Percentiles rank a stretch among this genome's conserved stretches.
Evolutionary conservation across 2,329 filamentous ascomycete genomes (phyloP).

Genomic region (Phaeophleospora eucalypticola): DNA sequence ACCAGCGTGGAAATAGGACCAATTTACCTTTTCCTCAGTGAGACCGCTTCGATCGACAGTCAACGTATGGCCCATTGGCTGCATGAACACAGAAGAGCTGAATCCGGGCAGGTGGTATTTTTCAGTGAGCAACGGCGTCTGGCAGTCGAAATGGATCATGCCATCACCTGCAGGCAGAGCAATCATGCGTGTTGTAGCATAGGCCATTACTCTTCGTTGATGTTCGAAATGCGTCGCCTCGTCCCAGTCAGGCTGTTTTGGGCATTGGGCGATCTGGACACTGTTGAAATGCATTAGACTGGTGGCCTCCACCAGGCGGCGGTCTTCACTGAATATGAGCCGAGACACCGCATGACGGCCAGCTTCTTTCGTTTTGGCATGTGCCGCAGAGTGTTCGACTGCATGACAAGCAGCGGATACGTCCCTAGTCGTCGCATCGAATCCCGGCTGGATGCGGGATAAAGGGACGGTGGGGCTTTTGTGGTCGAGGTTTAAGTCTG

Average conservation of each 20-base stretch:
- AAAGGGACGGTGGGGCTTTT: not conserved
- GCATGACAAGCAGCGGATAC: constrained; percentile 71
- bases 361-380: constrained; percentile 76
- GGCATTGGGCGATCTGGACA: constrained; percentile 71
- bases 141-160: constrained; percentile 81
- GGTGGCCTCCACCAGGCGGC: constrained; percentile 80
- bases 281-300: constrained; percentile 81
- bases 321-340: constrained; percentile 85
- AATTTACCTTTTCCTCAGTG: constrained; percentile 93
- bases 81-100: constrained; percentile 86
- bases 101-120: constrained; percentile 87
- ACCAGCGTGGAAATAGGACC: constrained; percentile 97
- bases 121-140: constrained; percentile 85
- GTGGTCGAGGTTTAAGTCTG: constrained; percentile 60
- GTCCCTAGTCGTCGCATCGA: constrained; percentile 51
- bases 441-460: constrained; percentile 31
- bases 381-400: constrained; percentile 59
- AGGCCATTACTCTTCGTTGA: constrained; percentile 85
- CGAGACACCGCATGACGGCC: constrained; percentile 74
- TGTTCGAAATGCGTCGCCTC: constrained; percentile 86
- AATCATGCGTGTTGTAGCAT: constrained; percentile 79
- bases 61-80: constrained; percentile 84
- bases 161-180: constrained; percentile 84
- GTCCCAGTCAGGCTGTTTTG: constrained; percentile 69
- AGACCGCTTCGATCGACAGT: constrained; percentile 85